Base-by-base conservation (phyloP, 169 alveolate genomes). In the Plasmodium chabaudi region DNA sequence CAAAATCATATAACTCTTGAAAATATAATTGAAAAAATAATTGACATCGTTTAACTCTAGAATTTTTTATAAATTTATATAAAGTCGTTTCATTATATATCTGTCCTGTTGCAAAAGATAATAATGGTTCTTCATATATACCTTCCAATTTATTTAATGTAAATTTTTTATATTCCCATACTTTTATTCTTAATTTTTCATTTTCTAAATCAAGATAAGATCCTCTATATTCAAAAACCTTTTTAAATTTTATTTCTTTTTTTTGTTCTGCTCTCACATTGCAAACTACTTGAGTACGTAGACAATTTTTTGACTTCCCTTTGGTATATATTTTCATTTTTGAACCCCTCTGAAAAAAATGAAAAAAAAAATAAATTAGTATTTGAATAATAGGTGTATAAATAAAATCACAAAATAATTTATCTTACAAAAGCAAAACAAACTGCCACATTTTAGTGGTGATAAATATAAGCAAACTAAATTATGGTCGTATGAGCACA, bases 141-240 rank as follows among this genome's bases (percentile, higher is more conserved):
- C 95, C 93, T 87, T 94, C 97, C 56, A 95, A 87, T n/a, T 92
- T 70, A 55, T 95, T 95, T 15, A 95, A 75, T 34, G 94, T 95
- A 55, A 87, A 90, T 69, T 88, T 89, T 53, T 94, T 92, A 72
- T 94, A 95, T 77, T 88, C 94, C 97, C 97, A 95, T 49, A 94
- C 92, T 64, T 93, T 94, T 70, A 95, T 89, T 47, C 94, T 88
- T 47, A 95, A 88, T 67, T 94, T 95, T 61, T 95, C 97, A 67
- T 89, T 64, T 82, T 95, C 97, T 55, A 95, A 79, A 92, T 95
- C 97, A 55, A 92, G 63, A 63, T 95, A 95, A 15, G 96, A 93
- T 15, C 97, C 97, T 59, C 97, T 71, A 57, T 95, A 95, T 68
- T 95, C 97, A 79, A 94, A 94, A 15, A 93, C 92, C 84, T 94